phyloP scores from a whole-genome alignment of 208 protist species.

The Porcisia hertigi region DNA sequence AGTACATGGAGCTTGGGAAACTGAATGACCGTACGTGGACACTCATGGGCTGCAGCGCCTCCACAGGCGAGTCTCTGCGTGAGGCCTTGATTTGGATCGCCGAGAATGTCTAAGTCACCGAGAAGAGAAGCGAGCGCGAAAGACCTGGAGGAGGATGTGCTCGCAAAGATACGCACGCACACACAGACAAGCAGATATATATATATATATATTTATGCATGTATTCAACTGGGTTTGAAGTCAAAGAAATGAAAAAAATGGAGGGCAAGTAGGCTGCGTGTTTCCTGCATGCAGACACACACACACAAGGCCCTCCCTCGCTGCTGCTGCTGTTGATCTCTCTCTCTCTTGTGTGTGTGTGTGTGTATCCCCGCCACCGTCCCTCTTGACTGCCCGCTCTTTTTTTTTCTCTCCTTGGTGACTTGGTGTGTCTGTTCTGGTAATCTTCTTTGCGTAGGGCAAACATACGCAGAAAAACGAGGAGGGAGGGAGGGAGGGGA shows the following conservation, averaged over 20 bases:
- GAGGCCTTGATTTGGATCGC: constrained; percentile 94
- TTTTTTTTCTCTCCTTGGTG: too few species aligned
- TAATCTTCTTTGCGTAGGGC: too few species aligned
- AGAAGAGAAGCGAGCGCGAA: neutral
- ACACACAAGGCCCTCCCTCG: neutral
- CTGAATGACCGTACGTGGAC: constrained; percentile 94
- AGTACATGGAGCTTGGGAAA: constrained; percentile 84
- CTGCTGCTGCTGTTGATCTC: too few species aligned
- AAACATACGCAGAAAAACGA: too few species aligned
- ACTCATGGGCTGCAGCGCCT: constrained; percentile 93
- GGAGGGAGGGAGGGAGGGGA: too few species aligned
- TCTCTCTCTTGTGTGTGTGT: neutral
- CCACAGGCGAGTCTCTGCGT: constrained; percentile 88
- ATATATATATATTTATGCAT: neutral
- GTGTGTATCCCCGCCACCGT: too few species aligned
- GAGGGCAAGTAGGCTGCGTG: neutral
- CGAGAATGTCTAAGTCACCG: constrained; percentile 47
- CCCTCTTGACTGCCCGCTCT: too few species aligned
- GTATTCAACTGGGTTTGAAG: neutral
- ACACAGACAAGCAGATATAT: neutral
- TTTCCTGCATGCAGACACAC: neutral
- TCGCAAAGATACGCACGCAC: neutral
- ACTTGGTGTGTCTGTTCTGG: too few species aligned
- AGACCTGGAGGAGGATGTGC: neutral
- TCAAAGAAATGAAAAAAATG: neutral